Evolutionary conservation across 495 filamentous ascomycete species (phyloP), one percentile per base, ranked within the genome.

Genomic region (Pyronema domesticum): DNA sequence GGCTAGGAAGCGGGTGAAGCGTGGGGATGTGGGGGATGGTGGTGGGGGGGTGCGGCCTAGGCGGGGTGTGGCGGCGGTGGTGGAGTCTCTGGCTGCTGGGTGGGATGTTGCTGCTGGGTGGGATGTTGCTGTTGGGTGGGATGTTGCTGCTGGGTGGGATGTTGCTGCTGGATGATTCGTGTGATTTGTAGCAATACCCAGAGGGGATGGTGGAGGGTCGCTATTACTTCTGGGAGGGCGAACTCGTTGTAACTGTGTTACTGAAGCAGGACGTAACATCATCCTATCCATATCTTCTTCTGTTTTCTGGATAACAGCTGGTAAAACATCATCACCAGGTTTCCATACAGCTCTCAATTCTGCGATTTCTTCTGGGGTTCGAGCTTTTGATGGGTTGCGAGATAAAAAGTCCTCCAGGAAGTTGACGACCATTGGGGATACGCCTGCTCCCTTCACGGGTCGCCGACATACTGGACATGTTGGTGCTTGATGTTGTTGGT

Each of bases 401-500:
- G 76, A 68, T 18, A 94, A 66, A 53, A 76, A 82, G 76, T 87
- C 83, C 13, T 94, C 86, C 18, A 96, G 68, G 48, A 95, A 69
- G 1, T 84, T 88, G 0, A 79, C 87, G 15, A 94, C 80, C 11
- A 79, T 81, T 15, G 88, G 83, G 78, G 94, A 88, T 55, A 83
- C 82, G 55, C 78, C 78, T 36, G 89, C 91, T 58, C 80, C 81
- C 44, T 85, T 78, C 42, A 98, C 89, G 18, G 73, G 68, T 6
- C 86, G 81, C n/a, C 91, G 82, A 67, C 91, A 98, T 64, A 85
- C 83, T 6, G 91, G 91, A 64, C 91, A 98, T 49, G 87, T 95
- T 70, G 14, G 58, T 37, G 19, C 46, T 46, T 15, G 65, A 57
- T 33, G 56, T 55, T 8, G 58, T 52, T 8, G 60, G 59, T 3